Evolutionary conservation across 208 protist genomes (phyloP), one percentile per base, ranked within the genome.

Genomic region (Trypanosoma cruzi): DNA sequence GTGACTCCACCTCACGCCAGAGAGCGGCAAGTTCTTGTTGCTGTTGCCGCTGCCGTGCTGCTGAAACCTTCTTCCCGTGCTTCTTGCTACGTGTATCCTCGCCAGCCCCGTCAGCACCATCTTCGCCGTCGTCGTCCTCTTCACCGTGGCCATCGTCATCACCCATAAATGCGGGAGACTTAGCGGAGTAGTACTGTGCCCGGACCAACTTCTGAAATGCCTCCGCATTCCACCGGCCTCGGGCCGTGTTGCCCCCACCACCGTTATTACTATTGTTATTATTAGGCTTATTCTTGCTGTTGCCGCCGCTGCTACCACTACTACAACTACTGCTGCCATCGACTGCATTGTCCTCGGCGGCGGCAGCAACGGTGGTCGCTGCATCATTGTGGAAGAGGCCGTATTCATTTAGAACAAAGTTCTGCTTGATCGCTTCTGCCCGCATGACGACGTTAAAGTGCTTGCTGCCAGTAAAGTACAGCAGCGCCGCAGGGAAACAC

Each of bases 391-490:
- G 72, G 55, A 93, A 96, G 31, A 95, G 74, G 5, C 94, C 90
- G 63, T 97, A 95, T 73, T 97, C 90, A 64, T 94, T 96, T 32
- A 97, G 75, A 2, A 93, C 65, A 54, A 81, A 95, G 22, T 84
- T 65, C 59, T 81, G 73, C 68, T 92, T 92, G 52, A 95, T 86
- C 14, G 94, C 94, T 73, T 94, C 77, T 20, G 79, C 79, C 20
- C 94, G 90, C 90, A 98, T 96, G 18, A 86, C 66, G 2, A 95
- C 89, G 68, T 98, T 98, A 68, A 98, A 97, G 75, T 94, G 88
- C 52, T 96, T 94, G 68, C 88, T 95, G n/a, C 94, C 94, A 2
- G 94, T 98, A 81, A 98, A 98, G 82, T 98, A 98, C 18, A 96
- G 73, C 58, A 97, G 64, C 49, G 94, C 92, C 0, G 88, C 90